A percentile compares a stretch with the other conserved stretches of the same genome.
Evolutionary conservation across 306 rosid genomes (phyloP).

Genomic region (Pueraria montana): DNA sequence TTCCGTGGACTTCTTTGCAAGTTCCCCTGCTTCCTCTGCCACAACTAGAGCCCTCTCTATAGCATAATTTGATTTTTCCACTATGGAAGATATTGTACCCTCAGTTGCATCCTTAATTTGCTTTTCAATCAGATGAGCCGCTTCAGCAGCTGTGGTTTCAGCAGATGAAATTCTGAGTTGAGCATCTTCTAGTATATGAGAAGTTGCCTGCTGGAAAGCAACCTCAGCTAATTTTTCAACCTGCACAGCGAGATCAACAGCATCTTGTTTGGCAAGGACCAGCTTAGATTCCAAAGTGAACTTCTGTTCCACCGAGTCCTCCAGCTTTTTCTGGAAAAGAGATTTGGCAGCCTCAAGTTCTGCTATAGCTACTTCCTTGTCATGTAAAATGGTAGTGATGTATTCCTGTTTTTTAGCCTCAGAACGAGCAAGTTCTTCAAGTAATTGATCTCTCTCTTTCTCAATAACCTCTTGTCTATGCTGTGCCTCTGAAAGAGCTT

Average conservation of each 20-base stretch:
- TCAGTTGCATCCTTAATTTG: conserved; percentile 74
- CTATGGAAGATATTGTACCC: conserved; percentile 66
- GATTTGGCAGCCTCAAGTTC: conserved; percentile 77
- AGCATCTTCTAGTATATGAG: conserved; percentile 81
- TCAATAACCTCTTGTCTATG: conserved; percentile 62
- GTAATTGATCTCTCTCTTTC: conserved; percentile 74
- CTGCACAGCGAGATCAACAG: conserved; percentile 82
- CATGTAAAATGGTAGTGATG: conserved; percentile 64
- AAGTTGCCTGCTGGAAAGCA: conserved; percentile 85
- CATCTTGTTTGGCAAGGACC: conserved; percentile 80
- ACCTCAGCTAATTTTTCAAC: conserved; percentile 77
- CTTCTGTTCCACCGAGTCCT: conserved; percentile 72
- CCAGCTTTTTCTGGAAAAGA: conserved; percentile 64
- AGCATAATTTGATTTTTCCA: conserved; percentile 70
- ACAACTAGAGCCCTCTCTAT: conserved; percentile 68
- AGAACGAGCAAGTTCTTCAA: conserved; percentile 66
- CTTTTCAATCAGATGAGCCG: conserved; percentile 68
- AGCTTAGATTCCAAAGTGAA: conserved; percentile 69
- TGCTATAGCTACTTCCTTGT: conserved; percentile 70
- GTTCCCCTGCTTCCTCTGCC: conserved; percentile 71
- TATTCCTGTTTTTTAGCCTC: conserved; percentile 70
- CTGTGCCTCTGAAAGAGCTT: conserved; percentile 65
- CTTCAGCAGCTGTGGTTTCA: conserved; percentile 79
- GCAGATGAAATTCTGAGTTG: conserved; percentile 75
- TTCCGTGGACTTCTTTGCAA: conserved; percentile 57